A percentile compares a stretch with the other conserved stretches of the same genome.
These are phyloP conservation scores for Ceratocystiopsis minuta DNA, from an alignment of 2,329 filamentous ascomycete genomes.

Conservation along the genomic window DNA sequence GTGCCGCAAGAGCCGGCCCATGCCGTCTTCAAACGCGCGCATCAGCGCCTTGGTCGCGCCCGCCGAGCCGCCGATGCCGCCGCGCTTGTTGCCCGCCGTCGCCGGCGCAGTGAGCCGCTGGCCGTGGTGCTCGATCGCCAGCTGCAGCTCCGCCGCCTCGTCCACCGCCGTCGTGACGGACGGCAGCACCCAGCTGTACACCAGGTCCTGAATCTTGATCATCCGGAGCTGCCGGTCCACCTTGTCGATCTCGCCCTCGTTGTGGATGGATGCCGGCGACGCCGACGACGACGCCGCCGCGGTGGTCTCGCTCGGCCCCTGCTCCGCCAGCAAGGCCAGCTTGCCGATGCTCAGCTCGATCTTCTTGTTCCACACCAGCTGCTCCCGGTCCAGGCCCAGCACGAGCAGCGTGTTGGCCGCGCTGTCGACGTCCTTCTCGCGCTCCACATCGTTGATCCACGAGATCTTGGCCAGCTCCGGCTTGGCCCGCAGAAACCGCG, in stretches of 20 bases:
- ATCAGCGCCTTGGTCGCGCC: constrained; percentile 39
- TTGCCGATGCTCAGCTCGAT: constrained; percentile 83
- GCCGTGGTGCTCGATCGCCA: constrained; percentile 54
- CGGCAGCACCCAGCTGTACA: constrained; percentile 54
- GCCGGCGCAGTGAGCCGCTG: constrained; percentile 23
- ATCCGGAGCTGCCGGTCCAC: constrained; percentile 49
- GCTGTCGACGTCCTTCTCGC: constrained; percentile 54
- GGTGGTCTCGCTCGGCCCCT: constrained; percentile 11
- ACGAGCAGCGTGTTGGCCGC: constrained; percentile 55
- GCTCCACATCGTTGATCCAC: constrained; percentile 86
- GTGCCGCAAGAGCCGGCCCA: constrained; percentile 53
- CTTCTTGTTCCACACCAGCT: constrained; percentile 80
- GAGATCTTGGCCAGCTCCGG: constrained; percentile 58
- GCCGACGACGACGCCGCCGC: neutral
- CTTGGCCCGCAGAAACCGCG: constrained; percentile 57
- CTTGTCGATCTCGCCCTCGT: constrained; percentile 23
- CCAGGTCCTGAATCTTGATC: constrained; percentile 59
- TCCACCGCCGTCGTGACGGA: constrained; percentile 59
- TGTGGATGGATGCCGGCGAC: neutral
- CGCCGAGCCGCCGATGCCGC: too few species aligned
- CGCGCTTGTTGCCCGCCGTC: constrained; percentile 20
- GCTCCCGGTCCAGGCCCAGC: constrained; percentile 53
- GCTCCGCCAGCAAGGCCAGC: constrained; percentile 53
- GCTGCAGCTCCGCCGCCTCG: constrained; percentile 55
- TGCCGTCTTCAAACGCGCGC: constrained; percentile 50